Evolutionary conservation across 352 stramenopile species (phyloP).

Genomic region (Globisporangium paroecandrum): DNA sequence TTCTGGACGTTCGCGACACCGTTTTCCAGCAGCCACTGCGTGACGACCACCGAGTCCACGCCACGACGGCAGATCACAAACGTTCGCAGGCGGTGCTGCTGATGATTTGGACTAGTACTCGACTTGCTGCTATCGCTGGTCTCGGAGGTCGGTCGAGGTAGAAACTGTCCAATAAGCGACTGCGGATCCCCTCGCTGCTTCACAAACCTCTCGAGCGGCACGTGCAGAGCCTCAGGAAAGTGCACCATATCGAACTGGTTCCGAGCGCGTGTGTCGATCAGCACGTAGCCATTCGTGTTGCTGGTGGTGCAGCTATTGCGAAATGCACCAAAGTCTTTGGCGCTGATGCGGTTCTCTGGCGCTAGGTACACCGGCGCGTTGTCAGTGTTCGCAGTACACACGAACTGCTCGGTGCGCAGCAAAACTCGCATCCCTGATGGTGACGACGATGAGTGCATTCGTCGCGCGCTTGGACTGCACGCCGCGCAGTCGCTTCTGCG

Average conservation of each 20-base stretch:
- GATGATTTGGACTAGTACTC: background rate
- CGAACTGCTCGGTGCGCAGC: background rate
- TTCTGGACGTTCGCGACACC: slow-evolving; percentile 49
- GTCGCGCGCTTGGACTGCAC: slow-evolving; percentile 19
- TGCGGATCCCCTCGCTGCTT: slow-evolving; percentile 21
- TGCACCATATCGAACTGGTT: slow-evolving; percentile 79
- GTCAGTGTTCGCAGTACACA: background rate
- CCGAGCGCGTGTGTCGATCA: slow-evolving; percentile 56
- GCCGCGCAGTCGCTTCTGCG: slow-evolving; percentile 33
- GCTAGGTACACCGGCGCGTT: background rate
- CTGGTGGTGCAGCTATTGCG: slow-evolving; percentile 14
- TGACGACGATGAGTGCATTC: background rate
- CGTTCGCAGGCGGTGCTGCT: background rate
- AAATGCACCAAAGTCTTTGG: slow-evolving; percentile 34
- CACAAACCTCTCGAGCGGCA: slow-evolving; percentile 43
- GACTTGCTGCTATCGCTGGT: background rate
- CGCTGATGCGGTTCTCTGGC: slow-evolving; percentile 31
- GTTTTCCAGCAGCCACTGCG: slow-evolving; percentile 47
- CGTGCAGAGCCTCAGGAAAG: slow-evolving; percentile 63
- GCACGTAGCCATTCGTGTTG: slow-evolving; percentile 25
- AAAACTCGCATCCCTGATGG: background rate
- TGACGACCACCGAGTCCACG: slow-evolving; percentile 61
- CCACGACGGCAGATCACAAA: slow-evolving; percentile 81
- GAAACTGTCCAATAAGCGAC: background rate
- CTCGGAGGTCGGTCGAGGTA: background rate